Evolutionary conservation across 2,329 filamentous ascomycete genomes (phyloP), one percentile per base, ranked within the genome.

Genomic region (Cercospora nicotianae): DNA sequence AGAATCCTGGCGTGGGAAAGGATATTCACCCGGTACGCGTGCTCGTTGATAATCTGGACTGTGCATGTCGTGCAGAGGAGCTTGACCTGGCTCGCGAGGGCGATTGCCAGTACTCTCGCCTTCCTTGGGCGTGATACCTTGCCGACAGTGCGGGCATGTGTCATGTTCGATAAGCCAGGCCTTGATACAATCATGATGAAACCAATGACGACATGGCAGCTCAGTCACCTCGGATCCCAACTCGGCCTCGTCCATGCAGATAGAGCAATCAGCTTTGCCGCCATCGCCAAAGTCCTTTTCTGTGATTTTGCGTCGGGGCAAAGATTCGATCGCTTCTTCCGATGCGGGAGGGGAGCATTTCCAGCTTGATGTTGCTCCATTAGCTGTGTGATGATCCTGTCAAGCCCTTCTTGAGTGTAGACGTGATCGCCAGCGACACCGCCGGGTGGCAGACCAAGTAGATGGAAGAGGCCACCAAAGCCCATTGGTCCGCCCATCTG

Each of bases 191-290:
- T 87, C 83, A 67, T 90, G 89, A 76, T 97, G 94, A 78, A 97
- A 98, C 92, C 93, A 97, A 77, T 99, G 95, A 67, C 88, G 90
- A 80, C 95, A 99, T 0, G 93, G 93, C 61, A 99, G 80, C 57
- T 90, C 86, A 0, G 91, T 87, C 5, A 94, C 92, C 76, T 91
- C 88, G 31, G 91, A 89, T 10, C 89, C 91, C 39, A 91, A 76
- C 28, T 87, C 85, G 69, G 96, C 90, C 30, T 91, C 87, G 65
- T 97, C 93, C 83, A 98, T 96, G 80, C 95, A 99, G 67, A 99
- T 97, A 39, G 92, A 94, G 79, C 95, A 99, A 76, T 97, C 94
- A 1, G 86, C 87, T 62, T 83, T 85, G 51, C 89, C 90, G 67
- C 90, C 91, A 5, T 82, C 80, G 64, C 96, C 83, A 86, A 96